Evolutionary conservation across 306 rosid genomes (phyloP), one percentile per base, ranked within the genome.

Genomic region (Senna tora): DNA sequence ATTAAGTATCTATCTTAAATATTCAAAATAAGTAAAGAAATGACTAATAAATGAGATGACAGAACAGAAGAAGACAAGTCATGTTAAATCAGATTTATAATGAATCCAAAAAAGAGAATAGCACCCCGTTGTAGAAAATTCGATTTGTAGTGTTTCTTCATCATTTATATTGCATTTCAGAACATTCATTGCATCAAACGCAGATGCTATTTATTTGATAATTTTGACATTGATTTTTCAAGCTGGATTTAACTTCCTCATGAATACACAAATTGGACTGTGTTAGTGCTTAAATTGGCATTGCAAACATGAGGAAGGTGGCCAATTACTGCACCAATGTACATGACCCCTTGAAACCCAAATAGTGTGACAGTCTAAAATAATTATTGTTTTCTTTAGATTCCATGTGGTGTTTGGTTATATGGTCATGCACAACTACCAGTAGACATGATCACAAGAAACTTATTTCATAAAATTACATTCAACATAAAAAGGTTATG

Each of bases 31-130:
- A 59, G 59, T 43, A 79, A 66, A 58, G n/a, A 59, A 25, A 21
- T n/a, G 49, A 22, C 25, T 65, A 55, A 57, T 25, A 65, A 46
- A 58, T 46, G 36, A 36, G 33, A 73, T 15, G 47, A 33, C 65
- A 47, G 22, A 65, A 9, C 52, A 51, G 60, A 32, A 28, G 60
- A 75, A 22, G 28, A 21, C 57, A 56, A 38, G 65, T 10, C 28
- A 16, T 65, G 71, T 55, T 62, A 75, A 63, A 65, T 33, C 47
- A 69, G 30, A 28, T 63, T 61, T 46, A n/a, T 34, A 65, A 50
- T 57, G 49, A 39, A 66, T 47, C 38, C 46, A 19, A 3, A 46
- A 32, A 46, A 34, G 33, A 9, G 15, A 36, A 46, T n/a, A 72
- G n/a, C 61, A 58, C 20, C 72, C 53, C 68, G 9, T 56, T 10